Evolutionary conservation across 768 basidiomycete genomes (phyloP).

Genomic region (Lyophyllum atratum): DNA sequence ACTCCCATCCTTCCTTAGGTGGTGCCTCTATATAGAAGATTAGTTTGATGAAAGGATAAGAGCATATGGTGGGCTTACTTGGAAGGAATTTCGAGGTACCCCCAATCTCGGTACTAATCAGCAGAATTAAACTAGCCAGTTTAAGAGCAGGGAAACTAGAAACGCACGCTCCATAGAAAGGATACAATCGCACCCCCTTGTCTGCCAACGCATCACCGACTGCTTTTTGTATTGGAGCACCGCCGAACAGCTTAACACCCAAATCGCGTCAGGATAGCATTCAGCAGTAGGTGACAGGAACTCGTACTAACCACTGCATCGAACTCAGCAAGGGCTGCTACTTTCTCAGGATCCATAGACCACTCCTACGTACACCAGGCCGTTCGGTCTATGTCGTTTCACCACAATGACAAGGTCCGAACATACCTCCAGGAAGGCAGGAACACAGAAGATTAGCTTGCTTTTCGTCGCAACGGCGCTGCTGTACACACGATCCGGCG

Average conservation of each 20-base stretch:
- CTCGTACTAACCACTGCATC: slow-evolving; percentile 14
- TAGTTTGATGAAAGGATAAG: not conserved
- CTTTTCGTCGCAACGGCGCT: slow-evolving; percentile 18
- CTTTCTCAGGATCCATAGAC: slow-evolving; percentile 6
- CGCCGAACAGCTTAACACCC: slow-evolving; percentile 14
- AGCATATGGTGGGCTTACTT: not conserved
- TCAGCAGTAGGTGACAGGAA: not conserved
- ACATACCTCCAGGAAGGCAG: slow-evolving; percentile 20
- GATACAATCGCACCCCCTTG: slow-evolving; percentile 16
- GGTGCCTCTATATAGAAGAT: not conserved
- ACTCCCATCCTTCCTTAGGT: slow-evolving; percentile 18
- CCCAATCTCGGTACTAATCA: not conserved
- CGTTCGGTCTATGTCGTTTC: not conserved
- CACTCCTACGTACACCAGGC: slow-evolving; percentile 5
- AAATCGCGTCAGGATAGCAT: not conserved
- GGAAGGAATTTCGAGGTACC: not conserved
- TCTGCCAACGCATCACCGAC: slow-evolving; percentile 16
- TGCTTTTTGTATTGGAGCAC: slow-evolving; percentile 18
- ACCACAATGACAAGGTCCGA: not conserved
- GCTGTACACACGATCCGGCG: slow-evolving; percentile 22
- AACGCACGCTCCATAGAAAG: slow-evolving; percentile 22
- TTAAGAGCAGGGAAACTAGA: not conserved
- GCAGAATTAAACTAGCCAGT: not conserved
- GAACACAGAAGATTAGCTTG: slow-evolving; percentile 24
- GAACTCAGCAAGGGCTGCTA: slow-evolving; percentile 6